Evolutionary conservation across 495 filamentous ascomycete species (phyloP), one percentile per base, ranked within the genome.

Genomic region (Penicillium diatomitis): DNA sequence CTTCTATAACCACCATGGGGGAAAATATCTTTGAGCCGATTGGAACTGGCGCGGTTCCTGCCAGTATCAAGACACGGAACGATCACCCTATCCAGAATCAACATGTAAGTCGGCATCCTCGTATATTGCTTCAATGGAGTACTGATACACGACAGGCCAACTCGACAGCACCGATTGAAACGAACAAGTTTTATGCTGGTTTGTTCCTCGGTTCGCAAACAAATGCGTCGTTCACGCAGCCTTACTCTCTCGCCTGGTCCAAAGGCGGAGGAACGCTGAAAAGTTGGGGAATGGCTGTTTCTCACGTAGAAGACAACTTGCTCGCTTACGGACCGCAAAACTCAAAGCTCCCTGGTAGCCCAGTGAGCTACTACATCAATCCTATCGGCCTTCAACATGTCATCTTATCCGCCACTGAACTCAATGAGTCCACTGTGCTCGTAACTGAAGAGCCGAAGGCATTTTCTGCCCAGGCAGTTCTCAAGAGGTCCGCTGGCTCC

Each of bases 151-250:
- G 9, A 34, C 11, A 71, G 64, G 49, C 60, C 34, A 61, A 70
- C 47, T 67, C 78, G 12, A 63, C 66, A 3, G 64, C 57, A 2
- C 85, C 85, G 0, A 75, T 87, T 52, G 70, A 78, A 44, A 92
- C 90, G 8, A 94, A 96, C 65, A 96, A 95, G 57, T 98, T 96
- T 65, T 95, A 95, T 58, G 81, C 82, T 45, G 95, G 94, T 42
- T 82, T 95, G 53, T 92, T 91, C 58, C 70, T 96, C 3, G 88
- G 83, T 3, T 76, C 65, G 41, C 90, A 95, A 63, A 77, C 69
- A 4, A 76, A 78, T 35, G 74, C 82, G 1, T 77, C 81, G 0
- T 96, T 86, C 74, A 86, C 87, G 2, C 84, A 94, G 61, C 92
- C 92, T 7, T 98, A 96, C 63, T 84, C 85, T 0, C 53, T 96